Conservation (phyloP, 1,284 basidiomycete species). For the Xerocomus subilludens region DNA sequence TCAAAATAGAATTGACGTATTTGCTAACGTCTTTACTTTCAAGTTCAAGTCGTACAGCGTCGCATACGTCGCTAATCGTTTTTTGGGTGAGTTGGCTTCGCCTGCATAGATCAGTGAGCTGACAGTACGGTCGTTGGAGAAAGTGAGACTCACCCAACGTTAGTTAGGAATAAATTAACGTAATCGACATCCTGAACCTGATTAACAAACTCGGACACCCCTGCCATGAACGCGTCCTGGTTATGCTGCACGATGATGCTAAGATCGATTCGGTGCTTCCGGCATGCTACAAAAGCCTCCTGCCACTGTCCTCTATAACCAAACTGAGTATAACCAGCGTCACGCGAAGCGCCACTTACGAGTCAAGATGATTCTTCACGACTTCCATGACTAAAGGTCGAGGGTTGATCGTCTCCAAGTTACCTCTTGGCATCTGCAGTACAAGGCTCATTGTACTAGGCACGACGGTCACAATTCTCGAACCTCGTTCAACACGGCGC, state of each 20-base stretch:
- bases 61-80: constrained; percentile 80
- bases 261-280: constrained; percentile 94
- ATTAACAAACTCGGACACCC: constrained; percentile 77
- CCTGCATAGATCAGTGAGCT: constrained; percentile 44
- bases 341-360: constrained; percentile 60
- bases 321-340: constrained; percentile 14
- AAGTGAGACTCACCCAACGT: constrained; percentile 72
- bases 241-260: constrained; percentile 89
- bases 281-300: constrained; percentile 89
- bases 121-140: neutral
- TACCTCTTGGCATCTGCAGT: constrained; percentile 98
- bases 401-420: constrained; percentile 95
- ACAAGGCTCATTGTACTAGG: constrained; percentile 90
- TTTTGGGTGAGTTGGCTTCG: constrained; percentile 66
- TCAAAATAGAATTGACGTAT: constrained; percentile 92
- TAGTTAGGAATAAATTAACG: constrained; percentile 92
- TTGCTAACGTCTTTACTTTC: constrained; percentile 77
- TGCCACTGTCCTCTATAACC: constrained; percentile 72
- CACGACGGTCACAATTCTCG: constrained; percentile 85
- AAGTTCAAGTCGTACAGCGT: constrained; percentile 79
- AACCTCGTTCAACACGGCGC: constrained; percentile 87
- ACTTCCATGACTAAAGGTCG: constrained; percentile 90
- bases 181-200: constrained; percentile 92
- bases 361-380: constrained; percentile 77
- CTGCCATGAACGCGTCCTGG: constrained; percentile 72